These are phyloP conservation scores for Rhizophora mangle DNA, from an alignment of 345 rosid species.

Conservation along the genomic window DNA sequence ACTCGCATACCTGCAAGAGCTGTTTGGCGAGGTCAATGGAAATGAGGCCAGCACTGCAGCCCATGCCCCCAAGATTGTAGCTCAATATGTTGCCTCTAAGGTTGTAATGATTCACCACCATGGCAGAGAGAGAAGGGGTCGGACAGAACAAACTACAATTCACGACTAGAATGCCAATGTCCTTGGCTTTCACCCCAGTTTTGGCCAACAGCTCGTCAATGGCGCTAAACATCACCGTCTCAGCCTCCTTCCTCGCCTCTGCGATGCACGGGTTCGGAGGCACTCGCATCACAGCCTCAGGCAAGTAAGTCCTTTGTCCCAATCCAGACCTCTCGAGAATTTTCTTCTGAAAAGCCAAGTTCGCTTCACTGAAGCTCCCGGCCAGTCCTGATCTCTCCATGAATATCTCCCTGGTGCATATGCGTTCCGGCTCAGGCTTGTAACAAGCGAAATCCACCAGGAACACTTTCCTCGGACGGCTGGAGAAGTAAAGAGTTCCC, in stretches of 20 bases:
- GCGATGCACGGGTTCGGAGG: conserved; percentile 59
- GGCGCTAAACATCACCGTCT: conserved; percentile 62
- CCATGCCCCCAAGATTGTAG: conserved; percentile 71
- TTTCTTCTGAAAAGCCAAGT: conserved; percentile 73
- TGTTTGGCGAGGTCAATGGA: conserved; percentile 70
- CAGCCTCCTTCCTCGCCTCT: conserved; percentile 66
- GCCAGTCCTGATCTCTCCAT: conserved; percentile 38
- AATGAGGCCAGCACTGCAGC: conserved; percentile 70
- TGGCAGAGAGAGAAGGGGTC: conserved; percentile 64
- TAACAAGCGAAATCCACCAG: conserved; percentile 71
- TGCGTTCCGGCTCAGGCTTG: conserved; percentile 40
- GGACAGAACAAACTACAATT: conserved; percentile 70
- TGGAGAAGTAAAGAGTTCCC: conserved; percentile 55
- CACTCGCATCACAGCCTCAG: conserved; percentile 56
- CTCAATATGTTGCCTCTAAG: conserved; percentile 66
- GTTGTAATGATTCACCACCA: conserved; percentile 62
- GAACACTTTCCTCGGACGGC: conserved; percentile 64
- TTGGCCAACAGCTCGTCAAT: conserved; percentile 54
- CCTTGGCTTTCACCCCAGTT: conserved; percentile 60
- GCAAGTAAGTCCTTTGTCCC: conserved; percentile 72
- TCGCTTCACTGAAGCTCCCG: conserved; percentile 54
- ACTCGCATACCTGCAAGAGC: conserved; percentile 44
- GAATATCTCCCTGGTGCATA: conserved; percentile 45
- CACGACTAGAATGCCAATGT: conserved; percentile 57
- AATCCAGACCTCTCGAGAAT: conserved; percentile 75